Evolutionary conservation across 257 asterid species (phyloP).

Genomic region (Fraxinus pennsylvanica): DNA sequence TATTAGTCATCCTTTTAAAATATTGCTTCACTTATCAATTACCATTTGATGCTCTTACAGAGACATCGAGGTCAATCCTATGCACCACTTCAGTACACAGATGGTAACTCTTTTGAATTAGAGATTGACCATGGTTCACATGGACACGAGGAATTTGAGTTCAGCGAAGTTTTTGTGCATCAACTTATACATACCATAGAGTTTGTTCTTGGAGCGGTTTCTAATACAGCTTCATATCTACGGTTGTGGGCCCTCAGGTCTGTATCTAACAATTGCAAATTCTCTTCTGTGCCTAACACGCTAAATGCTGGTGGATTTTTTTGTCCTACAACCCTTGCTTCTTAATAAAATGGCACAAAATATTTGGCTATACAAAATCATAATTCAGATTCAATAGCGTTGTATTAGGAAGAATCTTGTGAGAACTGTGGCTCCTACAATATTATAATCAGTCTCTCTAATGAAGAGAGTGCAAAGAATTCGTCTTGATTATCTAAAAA

Average conservation of each 20-base stretch:
- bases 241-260: conserved; percentile 78
- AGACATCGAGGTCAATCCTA: conserved; percentile 58
- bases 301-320: background rate
- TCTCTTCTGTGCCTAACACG: conserved; percentile 7
- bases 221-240: conserved; percentile 72
- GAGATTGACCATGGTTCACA: conserved; percentile 40
- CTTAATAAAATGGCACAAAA: background rate
- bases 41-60: conserved; percentile 35
- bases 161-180: conserved; percentile 66
- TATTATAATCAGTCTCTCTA: background rate
- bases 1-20: background rate
- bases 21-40: conserved; percentile 19
- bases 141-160: conserved; percentile 57
- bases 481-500: background rate
- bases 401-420: background rate
- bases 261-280: conserved; percentile 16
- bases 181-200: conserved; percentile 71
- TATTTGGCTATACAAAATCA: background rate
- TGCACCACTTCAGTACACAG: conserved; percentile 36
- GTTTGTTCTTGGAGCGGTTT: conserved; percentile 67
- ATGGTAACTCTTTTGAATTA: conserved; percentile 48
- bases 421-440: background rate
- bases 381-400: background rate
- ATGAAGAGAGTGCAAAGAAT: background rate
- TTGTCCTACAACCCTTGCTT: background rate